These are phyloP conservation scores for Phytophthora hybrid DNA, from an alignment of 352 stramenopile species.

Conservation along the genomic window DNA sequence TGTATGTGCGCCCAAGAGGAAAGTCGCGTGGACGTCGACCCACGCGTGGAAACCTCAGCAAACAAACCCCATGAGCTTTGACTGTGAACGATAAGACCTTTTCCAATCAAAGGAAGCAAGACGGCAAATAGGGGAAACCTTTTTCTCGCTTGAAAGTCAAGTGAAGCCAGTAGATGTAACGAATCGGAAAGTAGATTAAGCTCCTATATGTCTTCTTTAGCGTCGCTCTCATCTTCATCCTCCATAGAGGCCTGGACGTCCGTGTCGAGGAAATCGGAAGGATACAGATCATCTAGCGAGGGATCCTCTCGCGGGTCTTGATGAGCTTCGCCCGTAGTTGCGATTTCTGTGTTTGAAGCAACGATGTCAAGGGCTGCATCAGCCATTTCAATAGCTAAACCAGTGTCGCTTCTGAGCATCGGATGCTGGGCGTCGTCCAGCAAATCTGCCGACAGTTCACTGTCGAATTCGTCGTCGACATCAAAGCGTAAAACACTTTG, in stretches of 20 bases:
- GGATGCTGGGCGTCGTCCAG: slow-evolving; percentile 39
- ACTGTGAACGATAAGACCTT: not conserved
- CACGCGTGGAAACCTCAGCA: slow-evolving; percentile 20
- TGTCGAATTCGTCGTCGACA: slow-evolving; percentile 34
- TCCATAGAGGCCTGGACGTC: slow-evolving; percentile 11
- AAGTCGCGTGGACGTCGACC: slow-evolving; percentile 35
- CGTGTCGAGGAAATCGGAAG: slow-evolving; percentile 35
- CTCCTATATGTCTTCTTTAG: not conserved
- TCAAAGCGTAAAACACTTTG: slow-evolving; percentile 35
- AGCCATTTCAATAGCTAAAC: not conserved
- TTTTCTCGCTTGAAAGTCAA: slow-evolving; percentile 1
- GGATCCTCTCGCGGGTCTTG: not conserved
- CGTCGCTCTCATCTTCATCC: not conserved
- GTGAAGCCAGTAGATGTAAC: slow-evolving; percentile 20
- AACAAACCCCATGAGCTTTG: slow-evolving; percentile 23
- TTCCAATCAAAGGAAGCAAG: slow-evolving; percentile 26
- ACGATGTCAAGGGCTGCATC: not conserved
- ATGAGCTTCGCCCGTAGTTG: no score
- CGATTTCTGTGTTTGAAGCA: no score
- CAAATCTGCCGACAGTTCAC: slow-evolving; percentile 47
- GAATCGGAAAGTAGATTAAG: slow-evolving; percentile 22
- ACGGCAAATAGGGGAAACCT: not conserved
- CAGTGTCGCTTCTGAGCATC: slow-evolving; percentile 14
- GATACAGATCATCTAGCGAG: slow-evolving; percentile 33
- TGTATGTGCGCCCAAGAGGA: slow-evolving; percentile 45